phyloP scores from a whole-genome alignment of 1,284 basidiomycete species.

The Papiliotrema nemorosa region DNA sequence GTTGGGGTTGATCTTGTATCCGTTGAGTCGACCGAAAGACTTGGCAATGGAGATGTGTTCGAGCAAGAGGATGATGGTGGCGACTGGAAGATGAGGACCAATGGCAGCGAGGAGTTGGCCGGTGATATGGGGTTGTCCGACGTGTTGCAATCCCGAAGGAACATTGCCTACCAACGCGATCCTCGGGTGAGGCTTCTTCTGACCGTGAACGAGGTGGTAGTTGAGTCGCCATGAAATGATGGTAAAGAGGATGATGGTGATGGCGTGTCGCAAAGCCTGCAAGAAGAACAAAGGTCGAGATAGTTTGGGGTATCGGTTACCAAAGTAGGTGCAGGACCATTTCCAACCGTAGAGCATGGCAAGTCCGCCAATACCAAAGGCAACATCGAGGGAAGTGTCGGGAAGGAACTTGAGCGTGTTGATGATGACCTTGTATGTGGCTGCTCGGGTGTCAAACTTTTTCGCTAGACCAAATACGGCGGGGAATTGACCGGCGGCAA shows the following conservation, averaged over 20 bases:
- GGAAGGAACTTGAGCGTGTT: constrained; percentile 78
- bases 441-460: constrained; percentile 73
- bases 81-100: constrained; percentile 76
- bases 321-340: constrained; percentile 58
- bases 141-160: constrained; percentile 74
- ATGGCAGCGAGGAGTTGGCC: constrained; percentile 63
- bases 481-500: constrained; percentile 78
- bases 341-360: constrained; percentile 68
- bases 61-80: constrained; percentile 89
- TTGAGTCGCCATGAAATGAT: constrained; percentile 80
- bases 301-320: constrained; percentile 63
- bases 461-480: constrained; percentile 74
- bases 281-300: constrained; percentile 86
- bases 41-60: constrained; percentile 97
- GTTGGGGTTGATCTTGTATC: constrained; percentile 96
- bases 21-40: constrained; percentile 92
- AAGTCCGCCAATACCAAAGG: constrained; percentile 74
- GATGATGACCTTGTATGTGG: constrained; percentile 89
- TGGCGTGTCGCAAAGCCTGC: constrained; percentile 76
- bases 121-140: constrained; percentile 69
- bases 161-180: constrained; percentile 83
- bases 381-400: constrained; percentile 66
- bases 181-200: constrained; percentile 68
- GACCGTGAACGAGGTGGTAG: constrained; percentile 58
- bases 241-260: constrained; percentile 79